Conservation (phyloP, 495 filamentous ascomycete genomes). For the Lentithecium fluviatile region DNA sequence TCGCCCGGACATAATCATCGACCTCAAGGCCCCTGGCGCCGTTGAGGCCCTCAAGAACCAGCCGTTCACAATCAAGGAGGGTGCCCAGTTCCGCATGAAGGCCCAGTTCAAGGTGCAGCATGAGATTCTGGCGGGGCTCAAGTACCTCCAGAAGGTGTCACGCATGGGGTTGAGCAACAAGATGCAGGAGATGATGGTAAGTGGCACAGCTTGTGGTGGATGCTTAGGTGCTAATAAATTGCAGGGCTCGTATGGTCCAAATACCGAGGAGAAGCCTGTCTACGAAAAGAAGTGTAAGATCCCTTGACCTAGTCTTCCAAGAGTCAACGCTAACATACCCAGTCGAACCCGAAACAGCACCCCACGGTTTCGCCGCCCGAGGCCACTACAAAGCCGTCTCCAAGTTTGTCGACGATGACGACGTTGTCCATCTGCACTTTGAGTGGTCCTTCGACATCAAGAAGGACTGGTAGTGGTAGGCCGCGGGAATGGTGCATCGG, state of each 20-base stretch:
- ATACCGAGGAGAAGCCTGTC: constrained; percentile 73
- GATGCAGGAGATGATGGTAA: constrained; percentile 93
- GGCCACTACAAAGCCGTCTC: constrained; percentile 83
- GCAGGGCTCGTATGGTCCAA: constrained; percentile 84
- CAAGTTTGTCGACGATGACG: constrained; percentile 90
- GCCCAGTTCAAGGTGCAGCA: constrained; percentile 92
- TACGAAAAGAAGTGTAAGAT: constrained; percentile 88
- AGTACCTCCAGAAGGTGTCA: constrained; percentile 92
- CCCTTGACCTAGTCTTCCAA: background rate
- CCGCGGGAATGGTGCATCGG: no score
- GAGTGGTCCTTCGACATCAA: constrained; percentile 92
- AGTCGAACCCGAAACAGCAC: constrained; percentile 90
- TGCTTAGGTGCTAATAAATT: constrained; percentile 16
- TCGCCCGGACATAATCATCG: constrained; percentile 79
- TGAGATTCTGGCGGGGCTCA: constrained; percentile 87
- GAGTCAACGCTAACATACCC: background rate
- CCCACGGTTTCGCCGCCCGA: constrained; percentile 80
- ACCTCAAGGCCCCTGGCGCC: constrained; percentile 64
- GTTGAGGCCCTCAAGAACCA: constrained; percentile 72
- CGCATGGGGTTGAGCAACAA: constrained; percentile 81
- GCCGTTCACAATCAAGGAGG: constrained; percentile 97
- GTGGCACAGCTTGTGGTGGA: constrained; percentile 33
- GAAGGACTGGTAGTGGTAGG: constrained; percentile 75
- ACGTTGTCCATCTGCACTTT: constrained; percentile 79
- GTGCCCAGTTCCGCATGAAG: constrained; percentile 86